Evolutionary conservation across 805 yeast species (phyloP), one percentile per base, ranked within the genome.

Genomic region (Nakazawaea wyomingensis): DNA sequence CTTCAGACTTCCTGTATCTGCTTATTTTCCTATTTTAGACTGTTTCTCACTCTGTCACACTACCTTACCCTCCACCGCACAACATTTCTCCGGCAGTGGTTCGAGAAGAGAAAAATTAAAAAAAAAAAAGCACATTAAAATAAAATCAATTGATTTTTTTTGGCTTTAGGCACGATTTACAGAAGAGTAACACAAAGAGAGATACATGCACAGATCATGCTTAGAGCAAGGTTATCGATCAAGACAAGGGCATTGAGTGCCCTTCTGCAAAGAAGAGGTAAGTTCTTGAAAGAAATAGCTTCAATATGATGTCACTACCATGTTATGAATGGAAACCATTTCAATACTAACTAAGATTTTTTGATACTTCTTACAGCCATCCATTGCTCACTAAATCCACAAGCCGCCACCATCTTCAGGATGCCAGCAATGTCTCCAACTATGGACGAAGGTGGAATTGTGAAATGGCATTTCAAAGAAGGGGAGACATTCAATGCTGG

Each of bases 341-440:
- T n/a, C n/a, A n/a, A n/a, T n/a, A n/a, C n/a, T n/a, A n/a, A n/a
- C n/a, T n/a, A n/a, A n/a, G n/a, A n/a, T n/a, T n/a, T n/a, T 14
- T 6, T 17, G 6, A 32, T 9, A 32, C 13, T 30, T 16, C 11
- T 24, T 24, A 32, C 13, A 37, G 55, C 49, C 4, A 59, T 76
- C 51, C 68, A 65, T 48, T 39, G 49, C 13, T 48, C 61, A n/a
- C 44, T 51, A 10, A 39, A 45, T 5, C 49, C 50, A 38, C 34
- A 41, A 32, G 72, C 65, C 2, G 78, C 75, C 4, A 57, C 66
- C 17, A 63, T 69, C 29, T 88, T 87, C 66, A 80, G 72, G 42
- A 91, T 91, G 98, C 99, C 99, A 4, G 97, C 99, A 20, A 87
- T 91, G 96, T 90, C 97, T 4, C 99, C 99, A 34, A 91, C 99